Percentiles rank a stretch among this genome's conserved stretches.
These are phyloP conservation scores for Alternaria hordeiaustralica DNA, from an alignment of 2,329 filamentous ascomycete genomes.

Conservation along the genomic window DNA sequence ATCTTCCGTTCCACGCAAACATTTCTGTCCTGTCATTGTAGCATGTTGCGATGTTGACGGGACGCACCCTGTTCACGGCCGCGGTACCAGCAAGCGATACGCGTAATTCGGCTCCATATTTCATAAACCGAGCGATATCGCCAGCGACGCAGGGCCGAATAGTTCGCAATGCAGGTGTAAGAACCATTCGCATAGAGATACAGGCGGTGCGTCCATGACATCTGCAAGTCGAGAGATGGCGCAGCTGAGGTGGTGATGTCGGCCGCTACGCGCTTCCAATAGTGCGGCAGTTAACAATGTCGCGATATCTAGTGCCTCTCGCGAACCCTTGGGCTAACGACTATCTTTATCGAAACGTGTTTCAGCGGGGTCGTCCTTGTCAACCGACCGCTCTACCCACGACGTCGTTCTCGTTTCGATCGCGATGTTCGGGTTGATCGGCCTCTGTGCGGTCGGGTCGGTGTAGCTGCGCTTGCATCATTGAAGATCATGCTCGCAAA, in stretches of 20 bases:
- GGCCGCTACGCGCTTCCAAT: neutral
- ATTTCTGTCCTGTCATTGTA: neutral
- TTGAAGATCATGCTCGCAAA: constrained; percentile 1
- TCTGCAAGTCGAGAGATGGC: neutral
- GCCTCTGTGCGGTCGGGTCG: constrained; percentile 6
- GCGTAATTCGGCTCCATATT: constrained; percentile 5
- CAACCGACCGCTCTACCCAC: neutral
- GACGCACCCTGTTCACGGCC: neutral
- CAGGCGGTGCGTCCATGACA: neutral
- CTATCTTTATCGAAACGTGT: constrained; percentile 13
- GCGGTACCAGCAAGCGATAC: constrained; percentile 3
- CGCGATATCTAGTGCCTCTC: neutral
- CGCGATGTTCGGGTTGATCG: neutral
- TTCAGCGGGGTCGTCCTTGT: constrained; percentile 1
- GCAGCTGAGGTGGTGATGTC: neutral
- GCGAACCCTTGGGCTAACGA: neutral
- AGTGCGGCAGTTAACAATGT: neutral
- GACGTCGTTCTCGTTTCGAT: neutral
- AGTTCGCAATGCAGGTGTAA: neutral
- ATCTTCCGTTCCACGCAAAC: neutral
- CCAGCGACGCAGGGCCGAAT: neutral
- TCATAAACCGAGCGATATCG: neutral
- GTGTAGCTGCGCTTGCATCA: neutral
- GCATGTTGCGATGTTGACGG: neutral
- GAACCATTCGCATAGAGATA: neutral